Evolutionary conservation across 2,329 filamentous ascomycete species (phyloP), one percentile per base, ranked within the genome.

Genomic region (Hawksworthiomyces lignivorus): DNA sequence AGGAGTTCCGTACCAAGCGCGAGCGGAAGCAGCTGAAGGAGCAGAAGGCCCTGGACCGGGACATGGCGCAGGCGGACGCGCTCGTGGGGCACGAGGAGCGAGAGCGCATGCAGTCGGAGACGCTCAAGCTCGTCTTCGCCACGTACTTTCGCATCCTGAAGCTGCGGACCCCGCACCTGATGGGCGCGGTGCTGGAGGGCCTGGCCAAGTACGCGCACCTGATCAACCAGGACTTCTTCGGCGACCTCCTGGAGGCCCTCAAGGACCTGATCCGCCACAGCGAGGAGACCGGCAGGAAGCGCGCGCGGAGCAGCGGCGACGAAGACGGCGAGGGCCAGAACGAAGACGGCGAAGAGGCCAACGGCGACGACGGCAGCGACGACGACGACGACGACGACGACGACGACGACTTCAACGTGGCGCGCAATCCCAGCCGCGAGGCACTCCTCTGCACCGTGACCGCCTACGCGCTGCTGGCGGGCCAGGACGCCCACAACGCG

Each of bases 171-270:
- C 82, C 87, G 12, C 79, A 84, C 51, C 76, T 98, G 15, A 97
- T 96, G 87, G 92, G 92, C n/a, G 89, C 90, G 12, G 89, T 96
- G 0, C 75, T 98, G 5, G 92, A 97, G 67, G 92, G 92, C 21
- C 69, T 98, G 18, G 89, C 90, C 38, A 88, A 88, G 58, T 98
- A 94, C 58, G 82, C 89, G 4, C 92, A 96, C 59, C 74, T 98
- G 46, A 98, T 98, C 72, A 98, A 98, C 66, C 88, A 98, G 58
- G 87, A 98, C 59, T 97, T 98, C 69, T 98, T 98, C 55, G 92
- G 90, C 21, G 92, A 98, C 58, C 73, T 98, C 22, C 76, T 98
- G 10, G 92, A 97, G 63, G 90, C 88, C 1, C 71, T 98, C 29
- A 94, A 94, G 61, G 92, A 98, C 50, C 75, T 98, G 33, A 90